Evolutionary conservation across 192 early-diverging fungal genomes (phyloP).

Genomic region (Lunasporangiospora selenospora): DNA sequence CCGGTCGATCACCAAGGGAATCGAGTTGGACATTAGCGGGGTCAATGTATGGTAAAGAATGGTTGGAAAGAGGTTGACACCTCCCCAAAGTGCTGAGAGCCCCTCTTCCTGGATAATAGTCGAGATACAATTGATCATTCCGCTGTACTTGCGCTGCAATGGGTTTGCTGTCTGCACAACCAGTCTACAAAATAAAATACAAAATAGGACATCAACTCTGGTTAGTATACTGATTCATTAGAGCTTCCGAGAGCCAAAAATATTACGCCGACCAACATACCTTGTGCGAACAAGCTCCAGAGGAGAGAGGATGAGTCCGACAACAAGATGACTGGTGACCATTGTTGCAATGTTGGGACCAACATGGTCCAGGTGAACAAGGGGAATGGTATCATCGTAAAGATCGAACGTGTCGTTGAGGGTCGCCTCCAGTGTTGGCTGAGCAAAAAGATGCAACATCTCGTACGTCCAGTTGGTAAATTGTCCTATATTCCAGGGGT

Average conservation of each 20-base stretch:
- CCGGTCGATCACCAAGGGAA: conserved; percentile 71
- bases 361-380: conserved; percentile 68
- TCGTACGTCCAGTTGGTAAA: conserved; percentile 86
- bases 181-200: conserved; percentile 55
- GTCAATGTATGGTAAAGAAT: conserved; percentile 81
- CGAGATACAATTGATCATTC: conserved; percentile 76
- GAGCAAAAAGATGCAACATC: conserved; percentile 74
- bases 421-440: conserved; percentile 89
- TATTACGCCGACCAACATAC: too few relatives aligned
- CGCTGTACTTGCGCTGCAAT: conserved; percentile 82
- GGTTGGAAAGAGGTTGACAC: conserved; percentile 78
- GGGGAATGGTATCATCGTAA: conserved; percentile 86
- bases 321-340: conserved; percentile 75
- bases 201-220: not conserved
- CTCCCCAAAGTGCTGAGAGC: conserved; percentile 67
- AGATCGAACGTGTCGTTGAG: conserved; percentile 95
- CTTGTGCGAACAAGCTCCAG: conserved; percentile 91
- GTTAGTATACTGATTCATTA: not conserved
- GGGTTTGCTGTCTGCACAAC: conserved; percentile 87
- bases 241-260: too few relatives aligned
- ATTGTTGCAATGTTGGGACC: conserved; percentile 76
- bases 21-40: conserved; percentile 74
- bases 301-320: conserved; percentile 86
- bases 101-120: conserved; percentile 85
- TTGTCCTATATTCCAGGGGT: conserved; percentile 62